Percentiles rank a stretch among this genome's conserved stretches.
These are phyloP conservation scores for Ensete glaucum DNA, from an alignment of 176 grass and related monocot species.

Conservation along the genomic window DNA sequence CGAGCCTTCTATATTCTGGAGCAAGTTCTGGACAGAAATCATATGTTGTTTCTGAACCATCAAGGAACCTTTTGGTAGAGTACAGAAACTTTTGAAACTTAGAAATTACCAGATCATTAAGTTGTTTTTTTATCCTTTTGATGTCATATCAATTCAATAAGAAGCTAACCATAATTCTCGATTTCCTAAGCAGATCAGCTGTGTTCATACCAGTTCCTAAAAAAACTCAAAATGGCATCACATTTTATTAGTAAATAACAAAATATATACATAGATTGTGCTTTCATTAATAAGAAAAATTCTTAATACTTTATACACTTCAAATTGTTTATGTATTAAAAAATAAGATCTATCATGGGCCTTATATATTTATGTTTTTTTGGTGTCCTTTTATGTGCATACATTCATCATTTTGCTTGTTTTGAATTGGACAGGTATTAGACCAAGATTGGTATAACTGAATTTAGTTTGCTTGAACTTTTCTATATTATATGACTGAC, in stretches of 20 bases:
- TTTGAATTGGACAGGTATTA: no score
- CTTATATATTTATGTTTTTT: no score
- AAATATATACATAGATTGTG: no score
- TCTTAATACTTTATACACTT: no score
- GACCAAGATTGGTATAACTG: no score
- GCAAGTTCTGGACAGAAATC: slow-evolving; percentile 50
- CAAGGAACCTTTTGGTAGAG: slow-evolving; percentile 67
- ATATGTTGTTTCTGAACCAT: slow-evolving; percentile 63
- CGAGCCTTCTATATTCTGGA: slow-evolving; percentile 63
- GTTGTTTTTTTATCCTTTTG: not conserved
- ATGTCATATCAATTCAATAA: not conserved
- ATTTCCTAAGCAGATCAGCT: not conserved
- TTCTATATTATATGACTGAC: no score
- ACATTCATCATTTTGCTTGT: no score
- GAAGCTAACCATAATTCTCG: not conserved
- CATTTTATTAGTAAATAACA: no score
- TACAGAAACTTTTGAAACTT: not conserved
- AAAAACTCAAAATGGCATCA: not conserved
- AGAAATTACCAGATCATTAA: not conserved
- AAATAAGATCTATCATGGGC: no score
- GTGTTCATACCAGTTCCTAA: not conserved
- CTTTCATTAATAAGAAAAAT: not conserved
- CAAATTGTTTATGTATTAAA: no score
- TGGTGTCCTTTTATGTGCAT: no score
- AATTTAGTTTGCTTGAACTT: no score